These are phyloP conservation scores for Fusarium secorum DNA, from an alignment of 2,329 filamentous ascomycete genomes.

Conservation along the genomic window DNA sequence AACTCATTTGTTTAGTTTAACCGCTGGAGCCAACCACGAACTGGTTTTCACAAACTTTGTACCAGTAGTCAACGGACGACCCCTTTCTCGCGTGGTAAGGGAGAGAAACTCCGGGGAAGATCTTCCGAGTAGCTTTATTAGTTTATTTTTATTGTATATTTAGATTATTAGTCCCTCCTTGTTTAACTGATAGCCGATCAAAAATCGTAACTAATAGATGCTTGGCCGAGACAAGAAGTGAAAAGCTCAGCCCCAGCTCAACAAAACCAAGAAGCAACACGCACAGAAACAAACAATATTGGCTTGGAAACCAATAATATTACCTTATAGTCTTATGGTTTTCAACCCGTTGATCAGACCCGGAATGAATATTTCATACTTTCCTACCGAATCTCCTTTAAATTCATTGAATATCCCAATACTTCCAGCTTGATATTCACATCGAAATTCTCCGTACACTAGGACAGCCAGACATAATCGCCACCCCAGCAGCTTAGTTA, in stretches of 20 bases:
- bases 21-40: slow-evolving; percentile 4
- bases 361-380: background rate
- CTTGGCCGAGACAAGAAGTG: background rate
- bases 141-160: background rate
- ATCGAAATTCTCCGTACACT: background rate
- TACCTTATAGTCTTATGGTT: background rate
- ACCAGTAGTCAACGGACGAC: background rate
- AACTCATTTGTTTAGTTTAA: slow-evolving; percentile 16
- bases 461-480: background rate
- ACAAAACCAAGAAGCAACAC: background rate
- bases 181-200: background rate
- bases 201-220: background rate
- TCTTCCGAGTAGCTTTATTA: slow-evolving; percentile 2
- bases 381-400: background rate
- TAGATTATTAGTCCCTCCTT: background rate
- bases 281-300: background rate
- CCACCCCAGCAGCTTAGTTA: background rate
- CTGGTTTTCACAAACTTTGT: background rate
- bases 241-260: background rate
- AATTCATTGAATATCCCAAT: background rate
- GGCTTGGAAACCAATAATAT: background rate
- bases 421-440: background rate
- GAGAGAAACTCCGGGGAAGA: slow-evolving; percentile 23
- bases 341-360: background rate
- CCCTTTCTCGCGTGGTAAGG: slow-evolving; percentile 10